Base-by-base conservation (phyloP, 805 yeast genomes). In the Ogataea chonburiensis region DNA sequence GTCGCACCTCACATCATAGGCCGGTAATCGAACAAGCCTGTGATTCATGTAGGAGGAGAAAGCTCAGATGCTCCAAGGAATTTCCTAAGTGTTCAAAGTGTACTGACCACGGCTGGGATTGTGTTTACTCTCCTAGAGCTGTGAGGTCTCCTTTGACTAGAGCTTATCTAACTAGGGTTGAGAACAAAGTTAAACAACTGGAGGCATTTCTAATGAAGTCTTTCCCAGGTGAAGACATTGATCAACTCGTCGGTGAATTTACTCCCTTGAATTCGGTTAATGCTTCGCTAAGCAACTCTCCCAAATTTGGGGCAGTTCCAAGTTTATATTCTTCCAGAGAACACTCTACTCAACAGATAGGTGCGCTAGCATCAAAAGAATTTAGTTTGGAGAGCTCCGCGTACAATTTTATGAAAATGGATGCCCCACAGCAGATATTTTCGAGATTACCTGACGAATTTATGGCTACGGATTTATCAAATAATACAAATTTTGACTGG, bases 141-240 rank as follows among this genome's bases (percentile, higher is more conserved):
- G 80, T 82, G 21, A 67, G 95, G 37, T 79, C 91, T 4, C 95
- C 95, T 0, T 63, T 86, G 38, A 86, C 95, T 0, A 66, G 96
- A 47, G 86, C 83, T 4, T 82, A 85, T 61, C 63, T 86, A 46
- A 86, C 95, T 11, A 73, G 73, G 35, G 87, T 86, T 18, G 95
- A 86, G 58, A 71, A 66, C 34, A 59, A 77, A 31, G 73, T 74
- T 5, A 57, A 64, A 22, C 66, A 58, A 24, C 53, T 79, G 38
- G 81, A 77, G 52, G 44, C 50, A 8, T 44, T 77, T 8, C 47
- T 78, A 7, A 46, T 53, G 15, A 68, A 62, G 27, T 45, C 75
- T 11, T 44, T 71, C 5, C 83, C 68, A 0, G 68, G 68, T 24
- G 66, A 61, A 28, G 70, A 69, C 34, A 42, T 75, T n/a, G 75